phyloP scores from a whole-genome alignment of 768 basidiomycete genomes.

The Leccinum pellstonianum region DNA sequence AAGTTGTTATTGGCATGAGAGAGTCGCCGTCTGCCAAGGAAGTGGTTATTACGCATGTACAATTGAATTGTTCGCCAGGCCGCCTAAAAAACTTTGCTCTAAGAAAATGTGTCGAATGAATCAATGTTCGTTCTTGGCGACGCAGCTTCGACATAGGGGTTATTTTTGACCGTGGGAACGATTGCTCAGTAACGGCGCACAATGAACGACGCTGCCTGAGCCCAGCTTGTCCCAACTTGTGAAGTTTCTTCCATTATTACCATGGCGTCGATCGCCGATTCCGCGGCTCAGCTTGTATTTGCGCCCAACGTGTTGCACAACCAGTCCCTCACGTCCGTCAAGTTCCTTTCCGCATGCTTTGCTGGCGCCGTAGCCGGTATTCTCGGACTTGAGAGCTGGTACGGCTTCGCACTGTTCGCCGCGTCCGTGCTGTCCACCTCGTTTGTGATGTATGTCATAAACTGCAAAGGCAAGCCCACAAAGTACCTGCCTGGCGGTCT shows the following conservation, averaged over 20 bases:
- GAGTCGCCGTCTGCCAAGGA: background rate
- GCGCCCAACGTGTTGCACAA: slow-evolving; percentile 67
- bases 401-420: slow-evolving; percentile 79
- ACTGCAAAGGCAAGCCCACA: slow-evolving; percentile 63
- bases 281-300: slow-evolving; percentile 60
- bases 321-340: slow-evolving; percentile 58
- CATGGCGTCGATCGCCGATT: slow-evolving; percentile 51
- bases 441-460: slow-evolving; percentile 60
- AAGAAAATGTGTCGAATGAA: background rate
- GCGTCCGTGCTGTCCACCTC: slow-evolving; percentile 67
- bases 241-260: background rate
- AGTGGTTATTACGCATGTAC: background rate
- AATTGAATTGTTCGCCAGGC: background rate
- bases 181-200: background rate
- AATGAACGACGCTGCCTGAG: background rate
- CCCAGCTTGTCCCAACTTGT: background rate
- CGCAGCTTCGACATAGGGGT: slow-evolving; percentile 5
- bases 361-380: slow-evolving; percentile 87
- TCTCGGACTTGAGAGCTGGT: slow-evolving; percentile 82
- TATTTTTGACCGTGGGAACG: slow-evolving; percentile 15
- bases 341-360: slow-evolving; percentile 82
- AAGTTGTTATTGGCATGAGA: background rate
- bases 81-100: background rate
- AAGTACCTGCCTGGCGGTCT: slow-evolving; percentile 65
- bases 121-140: background rate